Percentiles rank a stretch among this genome's conserved stretches.
Conservation (phyloP, 345 rosid species). For the Populus simonii region DNA sequence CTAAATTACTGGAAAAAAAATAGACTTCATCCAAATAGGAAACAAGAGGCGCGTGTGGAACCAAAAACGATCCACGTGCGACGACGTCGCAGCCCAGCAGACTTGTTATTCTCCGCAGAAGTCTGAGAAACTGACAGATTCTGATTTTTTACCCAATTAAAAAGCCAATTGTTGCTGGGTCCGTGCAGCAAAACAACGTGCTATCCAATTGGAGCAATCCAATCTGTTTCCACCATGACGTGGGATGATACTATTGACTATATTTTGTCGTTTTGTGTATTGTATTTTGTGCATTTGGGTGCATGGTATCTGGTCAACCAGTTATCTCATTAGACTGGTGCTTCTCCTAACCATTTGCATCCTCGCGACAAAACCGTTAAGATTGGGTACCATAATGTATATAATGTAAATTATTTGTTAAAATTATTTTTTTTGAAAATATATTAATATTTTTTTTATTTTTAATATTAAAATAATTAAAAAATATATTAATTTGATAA, state of each 20-base stretch:
- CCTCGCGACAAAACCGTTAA: too few relatives aligned
- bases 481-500: too few relatives aligned
- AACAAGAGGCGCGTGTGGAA: background rate
- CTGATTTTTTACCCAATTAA: background rate
- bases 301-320: background rate
- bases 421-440: too few relatives aligned
- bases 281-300: background rate
- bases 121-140: background rate
- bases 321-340: background rate
- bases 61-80: background rate
- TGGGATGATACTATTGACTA: background rate
- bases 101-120: background rate
- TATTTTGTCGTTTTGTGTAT: too few relatives aligned
- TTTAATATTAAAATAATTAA: too few relatives aligned
- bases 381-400: too few relatives aligned
- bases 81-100: background rate
- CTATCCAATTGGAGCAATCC: background rate
- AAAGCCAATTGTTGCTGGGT: background rate
- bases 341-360: background rate
- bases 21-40: background rate
- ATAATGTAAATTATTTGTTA: too few relatives aligned
- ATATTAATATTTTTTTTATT: too few relatives aligned
- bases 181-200: background rate
- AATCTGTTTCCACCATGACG: background rate
- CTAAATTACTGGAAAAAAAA: too few relatives aligned